Conservation (phyloP, 148 eudicot species). For the Arctostaphylos glauca region DNA sequence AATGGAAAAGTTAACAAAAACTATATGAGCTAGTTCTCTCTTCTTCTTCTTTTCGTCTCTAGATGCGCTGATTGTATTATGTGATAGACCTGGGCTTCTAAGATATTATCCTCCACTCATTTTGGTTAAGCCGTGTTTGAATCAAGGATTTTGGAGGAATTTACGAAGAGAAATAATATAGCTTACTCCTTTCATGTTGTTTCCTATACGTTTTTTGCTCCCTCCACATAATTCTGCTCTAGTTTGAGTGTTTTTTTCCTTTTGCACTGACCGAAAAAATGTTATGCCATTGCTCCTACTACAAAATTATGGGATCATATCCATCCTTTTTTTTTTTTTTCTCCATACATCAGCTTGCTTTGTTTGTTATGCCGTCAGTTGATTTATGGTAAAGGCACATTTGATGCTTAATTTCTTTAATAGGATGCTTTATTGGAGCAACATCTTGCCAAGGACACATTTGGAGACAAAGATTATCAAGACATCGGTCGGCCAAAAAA, state of each 20-base stretch:
- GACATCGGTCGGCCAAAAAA: constrained; percentile 61
- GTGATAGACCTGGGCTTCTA: background rate
- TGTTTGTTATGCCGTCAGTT: too few species aligned
- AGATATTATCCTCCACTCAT: background rate
- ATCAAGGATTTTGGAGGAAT: background rate
- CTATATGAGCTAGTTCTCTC: background rate
- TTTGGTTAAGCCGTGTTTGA: background rate
- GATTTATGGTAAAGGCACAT: background rate
- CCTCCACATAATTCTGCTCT: background rate
- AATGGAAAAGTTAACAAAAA: background rate
- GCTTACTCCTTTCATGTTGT: background rate
- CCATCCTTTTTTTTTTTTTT: background rate
- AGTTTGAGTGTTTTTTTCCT: background rate
- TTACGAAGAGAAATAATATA: background rate
- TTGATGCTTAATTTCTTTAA: background rate
- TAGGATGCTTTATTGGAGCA: constrained; percentile 72
- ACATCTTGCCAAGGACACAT: constrained; percentile 46
- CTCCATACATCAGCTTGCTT: too few species aligned
- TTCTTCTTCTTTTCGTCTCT: background rate
- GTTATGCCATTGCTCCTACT: background rate
- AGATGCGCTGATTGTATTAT: background rate
- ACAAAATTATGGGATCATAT: background rate
- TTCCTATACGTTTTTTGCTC: background rate
- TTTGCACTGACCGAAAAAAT: background rate
- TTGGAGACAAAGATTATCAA: constrained; percentile 41